phyloP scores from a whole-genome alignment of 192 early-diverging fungal species.

The Coemansia sp. region DNA sequence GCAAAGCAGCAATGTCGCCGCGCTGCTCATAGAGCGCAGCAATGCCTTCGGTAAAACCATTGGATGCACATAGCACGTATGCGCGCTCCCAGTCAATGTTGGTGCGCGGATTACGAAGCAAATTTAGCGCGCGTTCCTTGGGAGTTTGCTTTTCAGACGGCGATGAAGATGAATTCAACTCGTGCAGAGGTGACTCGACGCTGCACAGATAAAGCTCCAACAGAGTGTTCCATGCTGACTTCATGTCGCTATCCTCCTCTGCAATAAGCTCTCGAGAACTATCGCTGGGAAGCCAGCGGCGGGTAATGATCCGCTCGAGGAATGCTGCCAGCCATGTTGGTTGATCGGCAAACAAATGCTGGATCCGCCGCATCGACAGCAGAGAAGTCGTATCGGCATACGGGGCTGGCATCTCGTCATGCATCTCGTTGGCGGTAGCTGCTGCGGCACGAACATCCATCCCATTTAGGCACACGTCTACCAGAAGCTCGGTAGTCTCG shows the following conservation, averaged over 20 bases:
- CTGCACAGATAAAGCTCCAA: conserved; percentile 84
- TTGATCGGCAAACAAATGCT: conserved; percentile 85
- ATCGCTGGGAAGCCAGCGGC: conserved; percentile 60
- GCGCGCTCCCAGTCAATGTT: conserved; percentile 90
- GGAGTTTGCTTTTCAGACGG: conserved; percentile 23
- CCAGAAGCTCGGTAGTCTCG: conserved; percentile 46
- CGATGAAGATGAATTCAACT: conserved; percentile 5
- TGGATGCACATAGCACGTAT: conserved; percentile 83
- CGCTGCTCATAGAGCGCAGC: conserved; percentile 87
- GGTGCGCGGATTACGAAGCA: conserved; percentile 70
- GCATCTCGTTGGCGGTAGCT: not conserved
- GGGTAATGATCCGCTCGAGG: conserved; percentile 79
- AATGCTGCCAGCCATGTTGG: conserved; percentile 78
- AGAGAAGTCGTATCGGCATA: not conserved
- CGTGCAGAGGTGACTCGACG: conserved; percentile 44
- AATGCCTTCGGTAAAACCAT: conserved; percentile 80
- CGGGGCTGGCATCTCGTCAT: not conserved
- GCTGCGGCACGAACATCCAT: conserved; percentile 31
- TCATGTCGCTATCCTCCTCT: conserved; percentile 61
- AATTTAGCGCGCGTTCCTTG: conserved; percentile 64
- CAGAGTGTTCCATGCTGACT: conserved; percentile 86
- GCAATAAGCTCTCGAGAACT: conserved; percentile 18
- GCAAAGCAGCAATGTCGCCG: conserved; percentile 69
- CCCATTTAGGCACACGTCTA: conserved; percentile 45
- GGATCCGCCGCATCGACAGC: conserved; percentile 66